Conservation (phyloP, 1,284 basidiomycete species). For the Lignosus rhinocerotis region DNA sequence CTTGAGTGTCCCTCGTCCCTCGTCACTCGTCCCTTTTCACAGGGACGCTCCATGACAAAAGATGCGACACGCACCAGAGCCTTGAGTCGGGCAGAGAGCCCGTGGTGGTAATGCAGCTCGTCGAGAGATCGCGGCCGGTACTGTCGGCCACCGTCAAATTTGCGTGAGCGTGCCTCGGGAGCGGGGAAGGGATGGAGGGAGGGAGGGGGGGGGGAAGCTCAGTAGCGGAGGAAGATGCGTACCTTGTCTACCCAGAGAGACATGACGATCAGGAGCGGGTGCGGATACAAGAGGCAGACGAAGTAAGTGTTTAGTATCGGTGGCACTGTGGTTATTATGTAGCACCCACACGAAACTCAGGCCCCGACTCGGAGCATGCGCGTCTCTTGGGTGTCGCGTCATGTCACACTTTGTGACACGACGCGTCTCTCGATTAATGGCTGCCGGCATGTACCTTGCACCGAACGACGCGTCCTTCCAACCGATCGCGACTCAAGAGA, state of each 20-base stretch:
- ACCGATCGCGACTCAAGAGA: too few relatives aligned
- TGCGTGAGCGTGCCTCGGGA: background rate
- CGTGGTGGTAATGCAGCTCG: constrained; percentile 87
- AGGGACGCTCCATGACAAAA: background rate
- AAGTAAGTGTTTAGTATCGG: too few relatives aligned
- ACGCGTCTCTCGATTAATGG: constrained; percentile 5
- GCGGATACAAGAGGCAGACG: too few relatives aligned
- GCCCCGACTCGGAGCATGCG: background rate
- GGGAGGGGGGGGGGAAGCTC: background rate
- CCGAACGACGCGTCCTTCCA: too few relatives aligned
- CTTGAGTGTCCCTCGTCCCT: too few relatives aligned
- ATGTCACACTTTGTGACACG: constrained; percentile 15
- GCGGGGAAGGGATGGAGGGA: too few relatives aligned
- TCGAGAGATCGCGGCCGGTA: constrained; percentile 86
- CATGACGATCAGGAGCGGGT: constrained; percentile 55
- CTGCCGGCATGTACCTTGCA: too few relatives aligned
- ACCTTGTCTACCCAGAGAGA: constrained; percentile 91
- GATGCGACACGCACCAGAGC: constrained; percentile 61
- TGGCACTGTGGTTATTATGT: too few relatives aligned
- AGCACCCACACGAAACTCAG: too few relatives aligned
- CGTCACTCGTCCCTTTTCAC: too few relatives aligned
- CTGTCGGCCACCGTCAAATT: constrained; percentile 48
- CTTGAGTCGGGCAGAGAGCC: constrained; percentile 78
- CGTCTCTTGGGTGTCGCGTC: background rate
- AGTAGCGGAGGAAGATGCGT: constrained; percentile 7